These are phyloP conservation scores for Hydnomerulius pinastri DNA, from an alignment of 768 basidiomycete genomes.

Conservation along the genomic window DNA sequence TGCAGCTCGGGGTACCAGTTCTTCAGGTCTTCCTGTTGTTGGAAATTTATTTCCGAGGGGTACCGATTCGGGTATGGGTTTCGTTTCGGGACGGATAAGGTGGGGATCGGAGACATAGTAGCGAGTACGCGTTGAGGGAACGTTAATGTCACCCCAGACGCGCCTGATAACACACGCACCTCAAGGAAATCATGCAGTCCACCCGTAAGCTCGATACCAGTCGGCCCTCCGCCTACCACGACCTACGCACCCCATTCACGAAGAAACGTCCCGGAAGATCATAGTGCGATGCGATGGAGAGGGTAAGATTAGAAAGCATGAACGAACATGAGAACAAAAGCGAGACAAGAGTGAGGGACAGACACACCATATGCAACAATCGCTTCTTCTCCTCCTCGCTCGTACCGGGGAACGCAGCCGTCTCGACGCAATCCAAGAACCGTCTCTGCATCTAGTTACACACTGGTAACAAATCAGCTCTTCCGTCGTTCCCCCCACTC, in stretches of 20 bases:
- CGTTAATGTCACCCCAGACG: not conserved
- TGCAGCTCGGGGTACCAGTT: slow-evolving; percentile 98
- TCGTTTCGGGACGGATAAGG: not conserved
- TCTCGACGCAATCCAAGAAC: slow-evolving; percentile 92
- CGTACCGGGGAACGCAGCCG: slow-evolving; percentile 94
- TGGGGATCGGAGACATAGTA: no score
- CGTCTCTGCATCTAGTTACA: slow-evolving; percentile 66
- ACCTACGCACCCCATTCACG: no score
- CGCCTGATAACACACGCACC: slow-evolving; percentile 28
- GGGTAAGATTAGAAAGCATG: not conserved
- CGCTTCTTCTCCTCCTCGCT: slow-evolving; percentile 81
- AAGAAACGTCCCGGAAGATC: no score
- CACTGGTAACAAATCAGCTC: slow-evolving; percentile 3
- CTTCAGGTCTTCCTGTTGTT: slow-evolving; percentile 78
- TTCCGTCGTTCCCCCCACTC: not conserved
- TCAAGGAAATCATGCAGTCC: slow-evolving; percentile 89
- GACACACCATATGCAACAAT: slow-evolving; percentile 81
- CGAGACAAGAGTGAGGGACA: not conserved
- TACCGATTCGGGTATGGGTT: not conserved
- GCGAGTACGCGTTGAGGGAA: no score
- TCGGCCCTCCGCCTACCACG: slow-evolving; percentile 95
- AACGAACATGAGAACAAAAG: not conserved
- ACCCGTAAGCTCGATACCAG: slow-evolving; percentile 90
- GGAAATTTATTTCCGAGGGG: no score
- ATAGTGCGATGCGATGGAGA: no score